Evolutionary conservation across 805 yeast genomes (phyloP).

Genomic region (Hanseniaspora opuntiae): DNA sequence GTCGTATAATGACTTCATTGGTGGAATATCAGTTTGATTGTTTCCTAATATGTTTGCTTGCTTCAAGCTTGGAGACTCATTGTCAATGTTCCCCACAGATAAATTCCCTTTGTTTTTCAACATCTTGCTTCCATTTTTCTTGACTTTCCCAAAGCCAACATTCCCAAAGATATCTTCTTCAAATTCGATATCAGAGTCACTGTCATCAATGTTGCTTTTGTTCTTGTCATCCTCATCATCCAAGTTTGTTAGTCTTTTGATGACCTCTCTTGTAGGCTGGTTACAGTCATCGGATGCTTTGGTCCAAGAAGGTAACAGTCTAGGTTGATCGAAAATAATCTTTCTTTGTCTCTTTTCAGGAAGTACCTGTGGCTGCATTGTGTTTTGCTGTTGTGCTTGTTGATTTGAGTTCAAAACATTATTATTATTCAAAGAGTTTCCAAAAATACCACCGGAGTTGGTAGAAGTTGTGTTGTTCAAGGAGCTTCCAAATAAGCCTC

Average conservation of each 20-base stretch:
- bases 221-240: neutral
- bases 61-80: neutral
- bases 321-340: constrained; percentile 5
- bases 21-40: constrained; percentile 32
- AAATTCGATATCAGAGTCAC: constrained; percentile 9
- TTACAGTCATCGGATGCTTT: neutral
- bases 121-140: constrained; percentile 6
- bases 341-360: constrained; percentile 2
- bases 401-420: neutral
- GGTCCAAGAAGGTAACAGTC: constrained; percentile 10
- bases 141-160: constrained; percentile 9
- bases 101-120: constrained; percentile 1
- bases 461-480: constrained; percentile 16
- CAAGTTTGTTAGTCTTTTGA: constrained; percentile 5
- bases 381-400: neutral
- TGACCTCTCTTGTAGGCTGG: constrained; percentile 8
- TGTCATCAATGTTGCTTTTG: neutral
- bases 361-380: neutral
- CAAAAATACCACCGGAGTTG: neutral
- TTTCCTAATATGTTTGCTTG: constrained; percentile 16
- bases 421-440: neutral
- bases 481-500: neutral
- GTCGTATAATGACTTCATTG: constrained; percentile 29
- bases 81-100: neutral
- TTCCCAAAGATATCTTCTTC: constrained; percentile 12